Percentiles rank a stretch among this genome's conserved stretches.
These are phyloP conservation scores for Colletotrichum echinochloae DNA, from an alignment of 2,329 filamentous ascomycete genomes.

Conservation along the genomic window DNA sequence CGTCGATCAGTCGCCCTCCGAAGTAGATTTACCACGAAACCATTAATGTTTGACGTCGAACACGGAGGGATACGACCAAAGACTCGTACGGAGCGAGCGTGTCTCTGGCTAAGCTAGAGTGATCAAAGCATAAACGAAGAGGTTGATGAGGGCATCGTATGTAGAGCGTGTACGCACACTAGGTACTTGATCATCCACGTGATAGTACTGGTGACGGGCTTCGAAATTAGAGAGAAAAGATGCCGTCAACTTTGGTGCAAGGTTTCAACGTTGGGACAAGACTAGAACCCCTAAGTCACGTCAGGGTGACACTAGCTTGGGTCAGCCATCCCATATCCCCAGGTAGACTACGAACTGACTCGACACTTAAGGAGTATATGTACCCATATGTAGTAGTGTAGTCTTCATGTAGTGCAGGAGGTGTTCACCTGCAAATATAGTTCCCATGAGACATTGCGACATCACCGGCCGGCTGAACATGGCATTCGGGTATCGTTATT, in stretches of 20 bases:
- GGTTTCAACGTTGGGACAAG: neutral
- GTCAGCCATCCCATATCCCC: neutral
- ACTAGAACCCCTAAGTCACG: neutral
- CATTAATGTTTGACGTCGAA: neutral
- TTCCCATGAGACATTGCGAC: neutral
- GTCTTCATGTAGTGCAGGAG: neutral
- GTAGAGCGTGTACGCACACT: neutral
- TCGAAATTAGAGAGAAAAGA: neutral
- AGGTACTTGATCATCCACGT: neutral
- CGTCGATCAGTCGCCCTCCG: neutral
- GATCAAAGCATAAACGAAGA: neutral
- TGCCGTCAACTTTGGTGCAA: neutral
- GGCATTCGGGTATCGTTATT: neutral
- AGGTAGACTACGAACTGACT: neutral
- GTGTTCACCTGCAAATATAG: neutral
- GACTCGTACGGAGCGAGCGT: neutral
- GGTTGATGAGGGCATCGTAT: neutral
- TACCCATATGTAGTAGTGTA: neutral
- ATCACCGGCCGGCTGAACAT: neutral
- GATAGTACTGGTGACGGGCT: neutral
- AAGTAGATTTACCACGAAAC: constrained; percentile 5
- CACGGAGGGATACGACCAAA: neutral
- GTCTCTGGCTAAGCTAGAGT: neutral
- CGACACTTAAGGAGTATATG: neutral
- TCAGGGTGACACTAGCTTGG: neutral